Evolutionary conservation across 257 asterid genomes (phyloP).

Genomic region (Cynanchum wilfordii): DNA sequence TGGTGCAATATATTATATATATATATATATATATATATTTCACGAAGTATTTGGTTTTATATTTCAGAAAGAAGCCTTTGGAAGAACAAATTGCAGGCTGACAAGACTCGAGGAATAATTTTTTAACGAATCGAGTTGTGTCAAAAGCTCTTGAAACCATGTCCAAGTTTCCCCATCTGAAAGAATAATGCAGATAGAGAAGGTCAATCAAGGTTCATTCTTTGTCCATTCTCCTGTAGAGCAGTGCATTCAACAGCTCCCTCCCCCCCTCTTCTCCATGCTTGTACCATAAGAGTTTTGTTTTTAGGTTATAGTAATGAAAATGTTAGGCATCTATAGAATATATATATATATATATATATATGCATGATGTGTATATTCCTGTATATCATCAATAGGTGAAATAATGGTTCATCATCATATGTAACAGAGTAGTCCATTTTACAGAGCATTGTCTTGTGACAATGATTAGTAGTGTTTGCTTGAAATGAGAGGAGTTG

Average conservation of each 20-base stretch:
- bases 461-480: not conserved
- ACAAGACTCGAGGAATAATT: constrained; percentile 17
- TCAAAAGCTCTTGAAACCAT: not conserved
- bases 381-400: constrained; percentile 4
- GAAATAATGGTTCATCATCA: not conserved
- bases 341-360: not conserved
- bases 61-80: not conserved
- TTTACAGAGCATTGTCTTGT: not conserved
- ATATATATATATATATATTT: too few species aligned
- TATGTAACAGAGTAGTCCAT: not conserved
- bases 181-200: constrained; percentile 4
- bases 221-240: constrained; percentile 7
- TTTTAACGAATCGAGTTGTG: constrained; percentile 16
- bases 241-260: not conserved
- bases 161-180: not conserved
- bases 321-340: constrained; percentile 1
- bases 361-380: constrained; percentile 19
- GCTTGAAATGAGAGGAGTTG: not conserved
- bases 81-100: constrained; percentile 7
- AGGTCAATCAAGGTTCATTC: constrained; percentile 5
- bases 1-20: not conserved
- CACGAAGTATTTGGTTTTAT: too few species aligned
- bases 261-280: not conserved
- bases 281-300: constrained; percentile 8
- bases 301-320: constrained; percentile 13